These are phyloP conservation scores for Cladosporium colombiae DNA, from an alignment of 2,329 filamentous ascomycete genomes.

Conservation along the genomic window DNA sequence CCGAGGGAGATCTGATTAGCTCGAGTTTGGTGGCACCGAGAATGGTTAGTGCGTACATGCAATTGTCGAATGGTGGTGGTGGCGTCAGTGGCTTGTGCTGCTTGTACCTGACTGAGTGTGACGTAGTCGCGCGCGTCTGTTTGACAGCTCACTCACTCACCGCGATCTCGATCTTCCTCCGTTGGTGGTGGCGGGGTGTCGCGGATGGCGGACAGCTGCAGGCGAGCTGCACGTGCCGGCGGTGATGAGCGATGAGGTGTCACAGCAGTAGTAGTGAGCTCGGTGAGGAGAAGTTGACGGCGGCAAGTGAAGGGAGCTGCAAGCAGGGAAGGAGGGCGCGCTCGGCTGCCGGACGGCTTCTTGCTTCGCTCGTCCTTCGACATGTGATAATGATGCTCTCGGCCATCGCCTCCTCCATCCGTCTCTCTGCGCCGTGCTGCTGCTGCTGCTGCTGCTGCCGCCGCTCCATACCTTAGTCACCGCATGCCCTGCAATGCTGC, in stretches of 20 bases:
- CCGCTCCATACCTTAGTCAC: not conserved
- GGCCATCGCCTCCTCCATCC: not conserved
- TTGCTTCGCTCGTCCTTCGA: not conserved
- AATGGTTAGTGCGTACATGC: not conserved
- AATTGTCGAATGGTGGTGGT: not conserved
- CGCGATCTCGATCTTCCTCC: conserved; percentile 9
- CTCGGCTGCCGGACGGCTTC: not conserved
- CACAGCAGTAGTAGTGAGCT: not conserved
- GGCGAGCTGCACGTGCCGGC: not conserved
- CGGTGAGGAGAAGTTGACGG: not conserved
- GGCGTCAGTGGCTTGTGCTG: not conserved
- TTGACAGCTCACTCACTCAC: not conserved
- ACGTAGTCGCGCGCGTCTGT: not conserved
- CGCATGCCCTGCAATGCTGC: conserved; percentile 7
- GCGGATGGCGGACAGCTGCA: conserved; percentile 4
- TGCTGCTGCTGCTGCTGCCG: no score
- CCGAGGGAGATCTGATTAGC: not conserved
- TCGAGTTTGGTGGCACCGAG: not conserved
- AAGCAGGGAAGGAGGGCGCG: not conserved
- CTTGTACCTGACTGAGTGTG: not conserved
- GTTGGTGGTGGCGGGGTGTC: conserved; percentile 27
- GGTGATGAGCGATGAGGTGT: not conserved
- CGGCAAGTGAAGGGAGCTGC: not conserved
- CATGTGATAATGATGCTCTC: conserved; percentile 20
- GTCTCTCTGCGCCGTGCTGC: not conserved